Evolutionary conservation across 108 stramenopile genomes (phyloP), one percentile per base, ranked within the genome.

Genomic region (Discostella stelligeroides): DNA sequence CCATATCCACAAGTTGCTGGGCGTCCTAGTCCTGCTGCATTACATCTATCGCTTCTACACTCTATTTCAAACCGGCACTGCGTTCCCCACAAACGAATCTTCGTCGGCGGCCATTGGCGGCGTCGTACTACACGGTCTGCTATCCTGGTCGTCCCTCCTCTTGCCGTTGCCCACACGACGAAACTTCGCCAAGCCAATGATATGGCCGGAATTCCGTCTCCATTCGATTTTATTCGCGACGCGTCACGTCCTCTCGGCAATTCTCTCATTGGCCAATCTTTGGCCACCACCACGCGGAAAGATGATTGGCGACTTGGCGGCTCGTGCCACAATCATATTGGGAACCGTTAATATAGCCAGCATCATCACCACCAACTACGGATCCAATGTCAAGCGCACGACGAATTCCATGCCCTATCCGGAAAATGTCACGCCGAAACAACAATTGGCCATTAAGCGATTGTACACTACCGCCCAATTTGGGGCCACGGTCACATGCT

Each of bases 331-430:
- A 3, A 29, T 54, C 21, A 15, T 54, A 18, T 0, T 29, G 14
- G 53, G 53, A 0, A 54, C 53, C 15, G 25, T 28, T 3, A 17
- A n/a, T n/a, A 15, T 13, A 15, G 53, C 53, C 13, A 14, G 8
- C 13, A 0, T 9, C 14, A 29, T 54, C 28, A 30, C 53, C 0
- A 0, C 0, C 0, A 3, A 12, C 0, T 12, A 54, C 53, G 53
- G 53, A 23, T 25, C n/a, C 27, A 7, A 25, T 11, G 28, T 14
- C 0, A 7, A 14, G 6, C 53, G 53, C 24, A 75, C 73, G 29
- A 64, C 67, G 29, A 67, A 68, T 27, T 38, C 57, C 67, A 68
- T 68, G 73, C 57, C 67, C 2, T 68, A 64, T 25, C 49, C 69
- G 2, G 46, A 47, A 21, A 1, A 38, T 13, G 29, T 48, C 24